Evolutionary conservation across 805 yeast species (phyloP).

Genomic region (Candida andamanensis): DNA sequence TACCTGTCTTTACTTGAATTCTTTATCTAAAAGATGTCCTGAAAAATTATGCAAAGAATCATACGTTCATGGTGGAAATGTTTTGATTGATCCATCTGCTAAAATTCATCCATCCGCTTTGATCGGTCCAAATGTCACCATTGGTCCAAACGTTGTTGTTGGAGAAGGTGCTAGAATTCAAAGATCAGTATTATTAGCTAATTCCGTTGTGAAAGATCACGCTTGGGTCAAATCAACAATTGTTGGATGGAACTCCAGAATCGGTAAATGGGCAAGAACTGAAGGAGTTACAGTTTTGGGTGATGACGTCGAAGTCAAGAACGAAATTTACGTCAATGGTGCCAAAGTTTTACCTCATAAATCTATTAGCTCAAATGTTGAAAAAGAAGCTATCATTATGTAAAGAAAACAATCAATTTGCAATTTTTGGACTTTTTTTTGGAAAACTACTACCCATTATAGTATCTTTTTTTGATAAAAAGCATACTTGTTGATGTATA

Average conservation of each 20-base stretch:
- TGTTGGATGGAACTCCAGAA: conserved; percentile 98
- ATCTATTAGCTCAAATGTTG: conserved; percentile 92
- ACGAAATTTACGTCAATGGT: conserved; percentile 98
- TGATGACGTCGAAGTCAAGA: conserved; percentile 97
- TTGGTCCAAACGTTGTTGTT: conserved; percentile 92
- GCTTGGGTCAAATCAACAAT: conserved; percentile 97
- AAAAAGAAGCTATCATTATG: conserved; percentile 98
- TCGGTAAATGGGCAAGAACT: conserved; percentile 98
- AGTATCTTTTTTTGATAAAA: too few species aligned
- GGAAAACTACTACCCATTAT: too few species aligned
- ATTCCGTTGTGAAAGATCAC: conserved; percentile 91
- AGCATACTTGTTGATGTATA: too few species aligned
- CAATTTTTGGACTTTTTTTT: too few species aligned
- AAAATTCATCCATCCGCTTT: conserved; percentile 87
- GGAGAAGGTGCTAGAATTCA: conserved; percentile 99
- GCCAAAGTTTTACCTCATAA: conserved; percentile 99
- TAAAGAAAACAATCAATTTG: too few species aligned
- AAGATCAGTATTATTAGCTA: conserved; percentile 86
- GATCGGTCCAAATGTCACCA: conserved; percentile 96
- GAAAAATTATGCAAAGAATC: conserved; percentile 61
- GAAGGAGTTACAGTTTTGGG: conserved; percentile 98
- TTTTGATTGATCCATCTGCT: conserved; percentile 91
- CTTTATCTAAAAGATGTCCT: conserved; percentile 78
- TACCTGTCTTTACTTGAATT: conserved; percentile 83
- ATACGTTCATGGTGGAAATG: conserved; percentile 77